Evolutionary conservation across 352 stramenopile genomes (phyloP).

Genomic region (Phytophthora hibernalis): DNA sequence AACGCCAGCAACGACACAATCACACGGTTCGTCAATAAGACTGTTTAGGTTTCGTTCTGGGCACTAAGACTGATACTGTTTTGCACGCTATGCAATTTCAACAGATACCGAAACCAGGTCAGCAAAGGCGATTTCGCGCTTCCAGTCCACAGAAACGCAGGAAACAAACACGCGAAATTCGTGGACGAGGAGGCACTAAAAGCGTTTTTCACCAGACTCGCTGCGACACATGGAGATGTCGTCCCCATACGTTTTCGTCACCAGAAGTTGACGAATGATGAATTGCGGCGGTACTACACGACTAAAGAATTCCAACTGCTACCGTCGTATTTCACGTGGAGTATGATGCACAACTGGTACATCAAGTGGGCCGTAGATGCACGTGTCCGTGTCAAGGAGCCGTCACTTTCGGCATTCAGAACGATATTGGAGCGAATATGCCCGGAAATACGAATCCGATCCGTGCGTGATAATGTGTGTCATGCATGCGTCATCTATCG

Average conservation of each 20-base stretch:
- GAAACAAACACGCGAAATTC: not conserved
- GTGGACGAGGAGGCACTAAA: not conserved
- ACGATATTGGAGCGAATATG: slow-evolving; percentile 1
- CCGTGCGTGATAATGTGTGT: slow-evolving; percentile 16
- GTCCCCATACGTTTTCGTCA: not conserved
- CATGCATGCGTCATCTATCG: not conserved
- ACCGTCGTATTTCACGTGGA: slow-evolving; percentile 6
- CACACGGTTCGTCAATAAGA: not conserved
- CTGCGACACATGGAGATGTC: not conserved
- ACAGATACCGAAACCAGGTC: not conserved
- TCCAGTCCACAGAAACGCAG: not conserved
- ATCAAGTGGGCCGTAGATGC: slow-evolving; percentile 11
- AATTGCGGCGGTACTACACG: not conserved
- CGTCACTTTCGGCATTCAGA: slow-evolving; percentile 10
- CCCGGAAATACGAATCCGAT: slow-evolving; percentile 12
- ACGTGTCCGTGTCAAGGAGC: slow-evolving; percentile 9
- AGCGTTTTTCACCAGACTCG: not conserved
- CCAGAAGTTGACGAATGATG: not conserved
- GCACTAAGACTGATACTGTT: not conserved
- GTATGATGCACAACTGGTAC: slow-evolving; percentile 6
- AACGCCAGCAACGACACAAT: slow-evolving; percentile 17
- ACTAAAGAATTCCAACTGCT: slow-evolving; percentile 10
- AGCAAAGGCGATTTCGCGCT: not conserved
- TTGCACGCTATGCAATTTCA: no score
- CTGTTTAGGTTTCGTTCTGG: not conserved